These are phyloP conservation scores for Fraxinus excelsior DNA, from an alignment of 257 asterid species.

Conservation along the genomic window DNA sequence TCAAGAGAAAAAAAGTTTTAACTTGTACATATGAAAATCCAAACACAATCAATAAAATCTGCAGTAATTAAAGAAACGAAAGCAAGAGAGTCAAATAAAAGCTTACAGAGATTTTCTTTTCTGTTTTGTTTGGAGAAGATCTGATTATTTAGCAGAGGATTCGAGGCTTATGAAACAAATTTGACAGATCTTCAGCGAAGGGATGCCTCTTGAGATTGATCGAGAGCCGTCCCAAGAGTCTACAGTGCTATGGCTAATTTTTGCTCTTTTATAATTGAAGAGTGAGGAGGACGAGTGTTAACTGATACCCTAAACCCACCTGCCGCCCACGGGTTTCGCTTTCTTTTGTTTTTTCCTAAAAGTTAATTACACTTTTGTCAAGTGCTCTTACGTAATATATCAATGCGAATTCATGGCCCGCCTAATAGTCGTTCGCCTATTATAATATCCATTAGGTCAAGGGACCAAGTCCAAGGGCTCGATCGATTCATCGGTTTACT, in stretches of 20 bases:
- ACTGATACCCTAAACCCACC: constrained; percentile 5
- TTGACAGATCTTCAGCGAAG: neutral
- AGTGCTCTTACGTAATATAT: too few relatives aligned
- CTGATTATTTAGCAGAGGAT: neutral
- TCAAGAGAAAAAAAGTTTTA: neutral
- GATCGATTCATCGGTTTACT: too few relatives aligned
- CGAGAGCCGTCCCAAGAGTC: constrained; percentile 11
- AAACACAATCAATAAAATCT: neutral
- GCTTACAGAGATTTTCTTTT: neutral
- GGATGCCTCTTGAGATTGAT: constrained; percentile 28
- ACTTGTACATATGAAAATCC: neutral
- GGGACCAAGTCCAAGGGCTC: too few relatives aligned
- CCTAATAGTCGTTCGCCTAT: too few relatives aligned
- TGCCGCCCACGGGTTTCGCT: constrained; percentile 8
- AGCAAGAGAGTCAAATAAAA: neutral
- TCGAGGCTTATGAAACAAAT: neutral
- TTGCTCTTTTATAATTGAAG: neutral
- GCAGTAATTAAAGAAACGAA: neutral
- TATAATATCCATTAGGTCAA: too few relatives aligned
- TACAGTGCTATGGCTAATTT: neutral
- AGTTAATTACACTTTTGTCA: too few relatives aligned
- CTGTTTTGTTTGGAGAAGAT: neutral
- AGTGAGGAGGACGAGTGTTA: neutral
- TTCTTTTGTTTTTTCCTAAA: neutral
- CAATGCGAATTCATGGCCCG: too few relatives aligned